phyloP scores from a whole-genome alignment of 352 stramenopile genomes.

The Globisporangium solare region DNA sequence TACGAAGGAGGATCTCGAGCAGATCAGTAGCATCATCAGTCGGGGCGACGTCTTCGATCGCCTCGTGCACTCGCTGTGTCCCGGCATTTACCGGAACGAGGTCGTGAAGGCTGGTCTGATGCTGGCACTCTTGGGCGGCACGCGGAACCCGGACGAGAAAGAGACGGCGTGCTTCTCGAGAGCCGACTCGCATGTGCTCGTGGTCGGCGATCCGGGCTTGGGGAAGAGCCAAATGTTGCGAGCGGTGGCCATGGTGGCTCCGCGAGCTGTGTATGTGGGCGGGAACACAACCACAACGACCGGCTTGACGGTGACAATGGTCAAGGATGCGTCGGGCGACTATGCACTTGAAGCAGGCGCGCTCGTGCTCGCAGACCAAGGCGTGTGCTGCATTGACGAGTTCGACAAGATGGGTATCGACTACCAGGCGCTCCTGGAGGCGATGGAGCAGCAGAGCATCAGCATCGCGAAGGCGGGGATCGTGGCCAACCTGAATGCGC shows the following conservation, averaged over 20 bases:
- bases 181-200: slow-evolving; percentile 93
- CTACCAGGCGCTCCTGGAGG: slow-evolving; percentile 92
- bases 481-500: slow-evolving; percentile 92
- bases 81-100: slow-evolving; percentile 97
- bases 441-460: slow-evolving; percentile 99
- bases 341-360: slow-evolving; percentile 91
- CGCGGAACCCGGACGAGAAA: slow-evolving; percentile 60
- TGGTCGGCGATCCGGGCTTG: slow-evolving; percentile 95
- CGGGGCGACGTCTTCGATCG: slow-evolving; percentile 91
- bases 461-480: slow-evolving; percentile 90
- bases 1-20: slow-evolving; percentile 88
- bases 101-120: slow-evolving; percentile 96
- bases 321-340: slow-evolving; percentile 91
- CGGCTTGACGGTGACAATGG: slow-evolving; percentile 95
- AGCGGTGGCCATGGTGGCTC: slow-evolving; percentile 86
- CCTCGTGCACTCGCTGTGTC: slow-evolving; percentile 93
- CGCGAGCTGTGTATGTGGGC: slow-evolving; percentile 95
- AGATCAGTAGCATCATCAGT: slow-evolving; percentile 88
- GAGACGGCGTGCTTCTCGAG: slow-evolving; percentile 66
- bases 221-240: slow-evolving; percentile 96
- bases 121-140: slow-evolving; percentile 94
- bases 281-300: slow-evolving; percentile 96
- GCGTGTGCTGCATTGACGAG: slow-evolving; percentile 97
- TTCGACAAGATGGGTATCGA: slow-evolving; percentile 97
- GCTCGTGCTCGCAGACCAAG: slow-evolving; percentile 92